Evolutionary conservation across 2,329 filamentous ascomycete genomes (phyloP).

Genomic region (Fusarium bactridioides): DNA sequence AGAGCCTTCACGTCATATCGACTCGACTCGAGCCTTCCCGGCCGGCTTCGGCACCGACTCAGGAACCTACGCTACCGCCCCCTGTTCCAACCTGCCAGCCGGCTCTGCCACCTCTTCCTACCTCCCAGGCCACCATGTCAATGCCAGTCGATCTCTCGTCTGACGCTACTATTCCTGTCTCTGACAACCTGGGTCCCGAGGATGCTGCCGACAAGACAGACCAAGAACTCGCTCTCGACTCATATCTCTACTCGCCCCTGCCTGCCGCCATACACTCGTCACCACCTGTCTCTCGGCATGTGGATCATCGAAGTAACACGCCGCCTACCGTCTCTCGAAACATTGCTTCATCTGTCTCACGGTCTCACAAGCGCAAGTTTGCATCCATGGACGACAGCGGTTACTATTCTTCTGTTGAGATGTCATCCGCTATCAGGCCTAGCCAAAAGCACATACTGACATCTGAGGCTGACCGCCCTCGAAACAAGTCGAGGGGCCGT

Average conservation of each 20-base stretch:
- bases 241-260: slow-evolving; percentile 74
- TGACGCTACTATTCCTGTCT: slow-evolving; percentile 79
- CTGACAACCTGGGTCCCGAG: slow-evolving; percentile 67
- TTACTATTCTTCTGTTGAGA: slow-evolving; percentile 92
- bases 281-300: slow-evolving; percentile 76
- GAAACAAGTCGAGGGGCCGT: slow-evolving; percentile 80
- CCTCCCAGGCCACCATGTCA: slow-evolving; percentile 48
- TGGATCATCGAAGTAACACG: slow-evolving; percentile 71
- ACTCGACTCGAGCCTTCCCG: slow-evolving; percentile 61
- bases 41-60: slow-evolving; percentile 49
- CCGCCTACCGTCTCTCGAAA: slow-evolving; percentile 74
- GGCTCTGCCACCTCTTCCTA: slow-evolving; percentile 52
- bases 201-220: slow-evolving; percentile 56
- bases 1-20: slow-evolving; percentile 67
- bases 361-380: slow-evolving; percentile 78
- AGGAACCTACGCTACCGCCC: slow-evolving; percentile 59
- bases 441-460: slow-evolving; percentile 73
- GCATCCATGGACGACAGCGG: slow-evolving; percentile 89
- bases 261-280: slow-evolving; percentile 83
- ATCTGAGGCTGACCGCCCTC: slow-evolving; percentile 81
- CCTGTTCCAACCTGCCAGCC: slow-evolving; percentile 49
- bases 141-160: slow-evolving; percentile 71
- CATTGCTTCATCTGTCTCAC: slow-evolving; percentile 68
- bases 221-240: slow-evolving; percentile 50
- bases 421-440: slow-evolving; percentile 81